phyloP scores from a whole-genome alignment of 1,139 yeast species.

The Suhomyces panamericanus region DNA sequence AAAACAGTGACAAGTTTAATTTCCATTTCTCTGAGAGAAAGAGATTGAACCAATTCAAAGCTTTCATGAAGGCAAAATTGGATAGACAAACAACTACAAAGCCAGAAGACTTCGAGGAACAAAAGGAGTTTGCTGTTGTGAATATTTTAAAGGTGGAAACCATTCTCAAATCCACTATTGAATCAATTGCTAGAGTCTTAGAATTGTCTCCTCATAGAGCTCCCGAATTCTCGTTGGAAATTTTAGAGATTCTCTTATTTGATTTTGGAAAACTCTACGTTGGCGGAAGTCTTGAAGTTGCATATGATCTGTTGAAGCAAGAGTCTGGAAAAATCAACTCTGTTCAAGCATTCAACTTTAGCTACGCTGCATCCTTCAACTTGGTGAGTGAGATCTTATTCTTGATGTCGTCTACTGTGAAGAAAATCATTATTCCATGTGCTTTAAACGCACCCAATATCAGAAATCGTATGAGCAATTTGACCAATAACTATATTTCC shows the following conservation, averaged over 20 bases:
- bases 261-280: slow-evolving; percentile 76
- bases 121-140: slow-evolving; percentile 33
- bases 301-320: slow-evolving; percentile 47
- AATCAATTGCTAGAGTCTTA: slow-evolving; percentile 73
- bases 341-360: slow-evolving; percentile 35
- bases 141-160: slow-evolving; percentile 56
- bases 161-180: slow-evolving; percentile 71
- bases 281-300: slow-evolving; percentile 72
- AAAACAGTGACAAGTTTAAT: slow-evolving; percentile 29
- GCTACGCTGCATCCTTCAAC: slow-evolving; percentile 52
- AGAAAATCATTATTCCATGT: slow-evolving; percentile 72
- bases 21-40: slow-evolving; percentile 43
- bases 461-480: slow-evolving; percentile 61
- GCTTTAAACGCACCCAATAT: slow-evolving; percentile 61
- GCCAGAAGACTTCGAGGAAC: slow-evolving; percentile 20
- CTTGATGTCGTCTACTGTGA: slow-evolving; percentile 67
- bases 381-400: slow-evolving; percentile 64
- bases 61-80: slow-evolving; percentile 40
- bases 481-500: slow-evolving; percentile 66
- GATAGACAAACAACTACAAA: slow-evolving; percentile 3
- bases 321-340: slow-evolving; percentile 30
- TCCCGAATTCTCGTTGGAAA: slow-evolving; percentile 62
- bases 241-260: slow-evolving; percentile 65
- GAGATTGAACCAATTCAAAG: slow-evolving; percentile 41
- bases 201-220: slow-evolving; percentile 69